A percentile compares a stretch with the other conserved stretches of the same genome.
Conservation (phyloP, 2,329 filamentous ascomycete genomes). For the Aspergillus oerlinghausenensis region DNA sequence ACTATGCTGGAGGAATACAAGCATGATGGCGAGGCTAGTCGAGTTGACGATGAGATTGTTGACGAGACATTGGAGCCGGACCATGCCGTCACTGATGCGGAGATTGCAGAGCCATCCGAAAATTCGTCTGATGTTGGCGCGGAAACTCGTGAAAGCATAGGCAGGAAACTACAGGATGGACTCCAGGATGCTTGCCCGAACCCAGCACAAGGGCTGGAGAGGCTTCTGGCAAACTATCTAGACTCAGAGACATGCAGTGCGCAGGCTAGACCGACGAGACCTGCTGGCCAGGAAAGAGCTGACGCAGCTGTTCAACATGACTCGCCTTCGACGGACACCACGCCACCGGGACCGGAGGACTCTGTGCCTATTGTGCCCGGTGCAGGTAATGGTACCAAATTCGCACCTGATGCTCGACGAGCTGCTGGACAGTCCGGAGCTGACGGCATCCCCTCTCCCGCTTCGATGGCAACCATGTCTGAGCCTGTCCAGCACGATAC, state of each 20-base stretch:
- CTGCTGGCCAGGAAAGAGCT: constrained; percentile 12
- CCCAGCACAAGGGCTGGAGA: constrained; percentile 10
- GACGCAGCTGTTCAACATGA: constrained; percentile 18
- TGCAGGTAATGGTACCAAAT: constrained; percentile 6
- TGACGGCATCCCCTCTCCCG: constrained; percentile 11
- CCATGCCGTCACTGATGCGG: constrained; percentile 13
- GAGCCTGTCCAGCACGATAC: constrained; percentile 19
- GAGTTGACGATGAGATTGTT: constrained; percentile 58
- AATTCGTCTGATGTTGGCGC: constrained; percentile 1
- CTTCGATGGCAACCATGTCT: constrained; percentile 11
- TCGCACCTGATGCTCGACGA: constrained; percentile 17
- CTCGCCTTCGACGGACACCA: constrained; percentile 2
- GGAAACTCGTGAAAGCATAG: constrained; percentile 20
- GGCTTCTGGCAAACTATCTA: constrained; percentile 6
- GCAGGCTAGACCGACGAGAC: constrained; percentile 11
- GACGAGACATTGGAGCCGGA: constrained; percentile 41
- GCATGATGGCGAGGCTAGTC: constrained; percentile 69
- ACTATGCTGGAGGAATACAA: constrained; percentile 93
- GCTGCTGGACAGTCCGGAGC: constrained; percentile 12
- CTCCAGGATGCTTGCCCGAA: constrained; percentile 13
- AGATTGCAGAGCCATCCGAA: constrained; percentile 13
- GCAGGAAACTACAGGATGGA: constrained; percentile 10
- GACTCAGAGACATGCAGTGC: constrained; percentile 13
- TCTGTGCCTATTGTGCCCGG: not conserved
- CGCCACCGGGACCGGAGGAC: not conserved